Evolutionary conservation across 176 grass and related monocot genomes (phyloP).

Genomic region (Triticum aestivum): DNA sequence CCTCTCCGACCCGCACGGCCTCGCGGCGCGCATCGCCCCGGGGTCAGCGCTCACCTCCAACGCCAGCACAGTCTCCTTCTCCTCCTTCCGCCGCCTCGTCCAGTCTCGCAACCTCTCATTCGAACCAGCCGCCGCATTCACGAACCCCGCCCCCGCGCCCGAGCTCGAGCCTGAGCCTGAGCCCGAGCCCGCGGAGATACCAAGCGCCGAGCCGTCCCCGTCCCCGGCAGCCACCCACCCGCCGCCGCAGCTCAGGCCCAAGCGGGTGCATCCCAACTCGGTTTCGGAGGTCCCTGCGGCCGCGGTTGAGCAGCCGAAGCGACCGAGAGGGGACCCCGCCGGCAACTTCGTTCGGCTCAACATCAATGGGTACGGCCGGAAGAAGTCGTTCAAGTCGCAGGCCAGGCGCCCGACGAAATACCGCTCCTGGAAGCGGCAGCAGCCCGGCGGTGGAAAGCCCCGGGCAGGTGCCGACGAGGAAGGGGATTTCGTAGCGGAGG

Average conservation of each 20-base stretch:
- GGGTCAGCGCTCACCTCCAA: slow-evolving; percentile 1
- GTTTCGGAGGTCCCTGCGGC: slow-evolving; percentile 34
- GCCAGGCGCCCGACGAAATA: slow-evolving; percentile 44
- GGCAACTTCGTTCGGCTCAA: slow-evolving; percentile 94
- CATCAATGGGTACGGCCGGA: slow-evolving; percentile 80
- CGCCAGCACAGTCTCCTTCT: slow-evolving; percentile 21
- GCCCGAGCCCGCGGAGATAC: not conserved
- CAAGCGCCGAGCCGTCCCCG: not conserved
- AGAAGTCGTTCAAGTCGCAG: slow-evolving; percentile 63
- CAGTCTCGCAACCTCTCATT: slow-evolving; percentile 65
- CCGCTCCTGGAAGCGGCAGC: slow-evolving; percentile 54
- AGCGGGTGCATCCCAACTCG: slow-evolving; percentile 70
- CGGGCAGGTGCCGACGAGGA: slow-evolving; percentile 29
- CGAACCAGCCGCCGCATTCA: slow-evolving; percentile 45
- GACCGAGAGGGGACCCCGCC: slow-evolving; percentile 49
- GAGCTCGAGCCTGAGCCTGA: not conserved
- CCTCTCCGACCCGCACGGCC: slow-evolving; percentile 57
- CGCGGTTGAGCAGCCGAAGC: slow-evolving; percentile 42
- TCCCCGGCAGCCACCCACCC: not conserved
- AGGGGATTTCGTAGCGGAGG: slow-evolving; percentile 46
- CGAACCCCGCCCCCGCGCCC: not conserved
- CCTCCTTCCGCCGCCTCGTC: slow-evolving; percentile 71
- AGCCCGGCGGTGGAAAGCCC: not conserved
- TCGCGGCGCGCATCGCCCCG: slow-evolving; percentile 41
- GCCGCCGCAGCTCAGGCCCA: slow-evolving; percentile 45